These are phyloP conservation scores for Coemansia sp. DNA, from an alignment of 192 early-diverging fungal species.

Conservation along the genomic window DNA sequence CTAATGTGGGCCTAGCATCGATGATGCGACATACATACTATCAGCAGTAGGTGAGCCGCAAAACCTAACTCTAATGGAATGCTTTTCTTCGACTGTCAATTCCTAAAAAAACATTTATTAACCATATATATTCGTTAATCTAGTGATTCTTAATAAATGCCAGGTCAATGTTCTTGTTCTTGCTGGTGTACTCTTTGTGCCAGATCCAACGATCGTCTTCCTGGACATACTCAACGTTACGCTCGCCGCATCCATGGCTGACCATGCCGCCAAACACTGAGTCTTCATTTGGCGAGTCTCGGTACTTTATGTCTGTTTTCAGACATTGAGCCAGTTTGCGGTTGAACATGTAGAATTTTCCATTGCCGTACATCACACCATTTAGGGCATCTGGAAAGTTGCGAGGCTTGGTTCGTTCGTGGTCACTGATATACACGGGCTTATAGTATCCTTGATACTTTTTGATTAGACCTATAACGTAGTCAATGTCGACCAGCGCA, in stretches of 20 bases:
- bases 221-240: constrained; percentile 21
- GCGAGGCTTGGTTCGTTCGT: constrained; percentile 1
- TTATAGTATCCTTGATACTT: constrained; percentile 13
- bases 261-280: constrained; percentile 51
- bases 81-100: too few relatives aligned
- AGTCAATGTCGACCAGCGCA: constrained; percentile 43
- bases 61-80: too few relatives aligned
- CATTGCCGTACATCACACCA: constrained; percentile 31
- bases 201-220: constrained; percentile 47
- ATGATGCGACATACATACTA: too few relatives aligned
- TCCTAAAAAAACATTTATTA: too few relatives aligned
- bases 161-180: constrained; percentile 47
- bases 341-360: constrained; percentile 57
- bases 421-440: constrained; percentile 50
- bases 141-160: constrained; percentile 42
- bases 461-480: constrained; percentile 22
- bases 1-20: too few relatives aligned
- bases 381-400: constrained; percentile 8
- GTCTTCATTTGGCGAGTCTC: constrained; percentile 35
- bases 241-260: constrained; percentile 35
- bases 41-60: too few relatives aligned
- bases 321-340: constrained; percentile 25
- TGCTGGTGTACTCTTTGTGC: constrained; percentile 42
- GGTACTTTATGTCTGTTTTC: constrained; percentile 23
- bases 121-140: background rate